Evolutionary conservation across 2,329 filamentous ascomycete genomes (phyloP), one percentile per base, ranked within the genome.

Genomic region (Parastagonospora nodorum): DNA sequence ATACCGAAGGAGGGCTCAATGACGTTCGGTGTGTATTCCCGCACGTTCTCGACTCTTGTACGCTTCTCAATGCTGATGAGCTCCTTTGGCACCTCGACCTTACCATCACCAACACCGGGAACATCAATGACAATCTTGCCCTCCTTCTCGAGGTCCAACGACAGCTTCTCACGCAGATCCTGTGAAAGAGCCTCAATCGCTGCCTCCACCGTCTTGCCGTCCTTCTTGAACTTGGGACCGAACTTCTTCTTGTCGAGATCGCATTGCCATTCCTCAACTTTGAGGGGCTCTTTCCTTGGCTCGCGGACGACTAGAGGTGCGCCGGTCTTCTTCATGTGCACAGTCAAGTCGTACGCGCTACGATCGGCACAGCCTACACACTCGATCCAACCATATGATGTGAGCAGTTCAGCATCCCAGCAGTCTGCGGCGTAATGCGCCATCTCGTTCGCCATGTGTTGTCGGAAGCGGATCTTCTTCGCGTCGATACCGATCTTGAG

Each of bases 1-100:
- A 97, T 96, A 80, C 93, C 93, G 67, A 97, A 99, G 0, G 93
- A 97, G 1, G 93, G 94, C 79, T 99, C 94, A 64, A 97, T 95
- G 41, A 96, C 92, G 71, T 97, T 97, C 53, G 93, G 93, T 0
- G 88, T 95, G 78, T 90, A 99, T 74, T 97, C 92, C 66, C 94
- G 85, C 51, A 87, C 85, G 72, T 96, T 88, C 75, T 96, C 90
- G 4, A 86, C 83, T 57, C 91, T 83, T 63, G 88, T 96, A 64
- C 87, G 85, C 78, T 89, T 92, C 78, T 92, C 89, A 63, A 97
- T 91, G 51, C 81, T 84, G 70, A 99, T 80, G 42, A 95, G 82
- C 54, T 96, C 91, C 70, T 88, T 87, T 64, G 82, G 81, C 44
- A 97, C 79, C 71, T 93, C 87, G 19, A 91, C 90, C 75, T 88